These are phyloP conservation scores for Anthracocystis panici-leucophaei DNA, from an alignment of 1,284 basidiomycete species.

Conservation along the genomic window DNA sequence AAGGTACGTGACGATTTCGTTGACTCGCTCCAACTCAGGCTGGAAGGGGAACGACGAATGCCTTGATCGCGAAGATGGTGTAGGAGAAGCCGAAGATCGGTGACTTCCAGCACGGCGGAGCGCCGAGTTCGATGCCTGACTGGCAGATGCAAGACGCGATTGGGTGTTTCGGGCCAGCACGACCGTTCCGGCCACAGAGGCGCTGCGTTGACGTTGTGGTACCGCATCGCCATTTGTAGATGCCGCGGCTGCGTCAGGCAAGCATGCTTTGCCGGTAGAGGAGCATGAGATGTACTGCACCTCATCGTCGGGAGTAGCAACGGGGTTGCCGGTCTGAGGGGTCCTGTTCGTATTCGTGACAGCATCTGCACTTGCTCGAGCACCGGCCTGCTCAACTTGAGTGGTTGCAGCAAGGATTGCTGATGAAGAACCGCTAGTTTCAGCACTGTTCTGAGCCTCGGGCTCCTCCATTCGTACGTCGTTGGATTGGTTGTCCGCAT, in stretches of 20 bases:
- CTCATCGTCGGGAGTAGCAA: background rate
- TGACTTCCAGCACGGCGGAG: background rate
- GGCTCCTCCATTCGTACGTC: conserved; percentile 5
- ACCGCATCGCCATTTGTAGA: background rate
- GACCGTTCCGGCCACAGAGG: background rate
- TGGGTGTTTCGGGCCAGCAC: background rate
- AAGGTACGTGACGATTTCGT: conserved; percentile 3
- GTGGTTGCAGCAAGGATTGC: background rate
- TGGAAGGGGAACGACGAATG: conserved; percentile 1
- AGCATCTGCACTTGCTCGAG: no score
- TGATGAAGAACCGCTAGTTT: no score
- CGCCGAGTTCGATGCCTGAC: background rate
- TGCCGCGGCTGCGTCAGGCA: no score
- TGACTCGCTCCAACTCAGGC: background rate
- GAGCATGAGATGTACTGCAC: background rate
- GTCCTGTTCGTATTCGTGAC: background rate
- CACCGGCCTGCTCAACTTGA: background rate
- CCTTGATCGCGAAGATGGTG: conserved; percentile 2
- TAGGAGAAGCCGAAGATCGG: background rate
- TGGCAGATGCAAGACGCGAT: background rate
- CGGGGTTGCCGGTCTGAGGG: background rate
- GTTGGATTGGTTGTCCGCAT: background rate
- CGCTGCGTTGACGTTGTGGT: background rate
- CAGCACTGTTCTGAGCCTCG: background rate
- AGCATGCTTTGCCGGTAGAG: background rate